A percentile compares a stretch with the other conserved stretches of the same genome.
phyloP scores from a whole-genome alignment of 306 rosid species.

The Sophora flavescens region DNA sequence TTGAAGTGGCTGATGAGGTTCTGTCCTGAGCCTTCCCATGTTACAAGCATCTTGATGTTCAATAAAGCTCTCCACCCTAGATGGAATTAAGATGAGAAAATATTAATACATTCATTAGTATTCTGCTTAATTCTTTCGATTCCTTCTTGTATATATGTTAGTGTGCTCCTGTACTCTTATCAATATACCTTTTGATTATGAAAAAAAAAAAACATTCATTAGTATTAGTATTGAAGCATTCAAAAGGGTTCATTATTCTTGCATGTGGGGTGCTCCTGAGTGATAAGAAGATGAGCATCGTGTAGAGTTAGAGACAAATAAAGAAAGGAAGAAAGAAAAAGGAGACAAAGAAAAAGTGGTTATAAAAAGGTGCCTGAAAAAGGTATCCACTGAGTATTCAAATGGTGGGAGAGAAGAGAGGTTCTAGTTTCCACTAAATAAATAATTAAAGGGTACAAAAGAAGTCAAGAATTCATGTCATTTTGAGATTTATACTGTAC shows the following conservation, averaged over 20 bases:
- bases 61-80: conserved; percentile 97
- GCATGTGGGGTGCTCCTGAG: background rate
- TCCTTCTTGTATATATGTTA: too few relatives aligned
- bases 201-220: background rate
- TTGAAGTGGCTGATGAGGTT: conserved; percentile 68
- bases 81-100: conserved; percentile 7
- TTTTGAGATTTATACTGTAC: conserved; percentile 28
- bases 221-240: conserved; percentile 26
- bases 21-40: conserved; percentile 72
- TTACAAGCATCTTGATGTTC: conserved; percentile 99
- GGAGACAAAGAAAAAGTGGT: conserved; percentile 47
- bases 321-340: conserved; percentile 24
- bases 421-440: conserved; percentile 54
- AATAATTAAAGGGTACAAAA: conserved; percentile 44
- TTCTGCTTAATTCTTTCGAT: background rate
- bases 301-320: conserved; percentile 20
- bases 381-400: conserved; percentile 47
- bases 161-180: too few relatives aligned
- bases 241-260: conserved; percentile 28
- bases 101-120: background rate
- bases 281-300: conserved; percentile 17
- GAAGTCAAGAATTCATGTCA: conserved; percentile 50
- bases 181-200: too few relatives aligned
- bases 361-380: conserved; percentile 51
- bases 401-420: conserved; percentile 47